Conservation (phyloP, 345 rosid species). For the Alliaria petiolata region DNA sequence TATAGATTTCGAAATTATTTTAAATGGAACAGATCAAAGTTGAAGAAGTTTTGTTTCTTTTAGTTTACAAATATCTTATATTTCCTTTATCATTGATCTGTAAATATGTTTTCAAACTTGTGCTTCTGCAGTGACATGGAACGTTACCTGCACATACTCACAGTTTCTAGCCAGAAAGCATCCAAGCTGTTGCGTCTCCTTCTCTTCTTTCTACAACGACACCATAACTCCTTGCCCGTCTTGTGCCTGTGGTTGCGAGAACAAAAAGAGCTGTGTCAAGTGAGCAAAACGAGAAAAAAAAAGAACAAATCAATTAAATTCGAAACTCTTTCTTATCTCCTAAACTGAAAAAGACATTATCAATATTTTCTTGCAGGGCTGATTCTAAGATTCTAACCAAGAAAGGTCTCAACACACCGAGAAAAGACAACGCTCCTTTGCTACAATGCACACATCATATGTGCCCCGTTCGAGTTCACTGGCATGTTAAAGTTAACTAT, state of each 20-base stretch:
- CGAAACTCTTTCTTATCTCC: not conserved
- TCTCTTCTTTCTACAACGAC: slow-evolving; percentile 86
- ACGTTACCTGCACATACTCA: slow-evolving; percentile 87
- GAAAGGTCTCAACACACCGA: slow-evolving; percentile 59
- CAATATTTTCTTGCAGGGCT: slow-evolving; percentile 41
- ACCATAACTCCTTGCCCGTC: slow-evolving; percentile 78
- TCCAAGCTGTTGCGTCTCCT: slow-evolving; percentile 81
- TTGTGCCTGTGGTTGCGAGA: slow-evolving; percentile 87
- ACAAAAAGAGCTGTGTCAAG: slow-evolving; percentile 66
- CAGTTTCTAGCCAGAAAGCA: slow-evolving; percentile 74
- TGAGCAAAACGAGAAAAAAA: slow-evolving; percentile 31
- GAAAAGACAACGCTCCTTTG: slow-evolving; percentile 55
- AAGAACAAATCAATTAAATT: not conserved
- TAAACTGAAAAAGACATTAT: not conserved
- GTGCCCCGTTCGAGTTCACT: slow-evolving; percentile 80
- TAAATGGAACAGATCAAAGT: not conserved
- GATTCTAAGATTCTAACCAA: slow-evolving; percentile 57
- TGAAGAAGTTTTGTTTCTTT: not conserved
- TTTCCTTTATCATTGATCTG: not conserved
- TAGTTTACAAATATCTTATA: not conserved
- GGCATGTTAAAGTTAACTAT: slow-evolving; percentile 80
- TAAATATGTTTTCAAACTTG: not conserved
- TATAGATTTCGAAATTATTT: not conserved
- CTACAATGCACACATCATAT: slow-evolving; percentile 79
- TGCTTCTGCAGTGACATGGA: slow-evolving; percentile 77